phyloP scores from a whole-genome alignment of 805 yeast species.

The Wickerhamomyces bisporus region DNA sequence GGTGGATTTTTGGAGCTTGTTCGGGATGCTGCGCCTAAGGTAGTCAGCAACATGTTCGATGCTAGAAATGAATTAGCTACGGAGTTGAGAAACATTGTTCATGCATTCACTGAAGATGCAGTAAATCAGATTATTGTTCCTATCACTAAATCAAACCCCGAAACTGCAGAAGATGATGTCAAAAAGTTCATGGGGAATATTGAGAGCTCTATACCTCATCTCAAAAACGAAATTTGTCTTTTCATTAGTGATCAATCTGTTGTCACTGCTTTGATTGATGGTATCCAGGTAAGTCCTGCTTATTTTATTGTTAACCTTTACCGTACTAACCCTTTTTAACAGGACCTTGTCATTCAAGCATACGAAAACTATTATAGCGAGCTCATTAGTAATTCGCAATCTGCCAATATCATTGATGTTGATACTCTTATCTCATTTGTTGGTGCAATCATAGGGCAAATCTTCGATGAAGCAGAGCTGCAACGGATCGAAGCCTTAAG shows the following conservation, averaged over 20 bases:
- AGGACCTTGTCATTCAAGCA: conserved; percentile 49
- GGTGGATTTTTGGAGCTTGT: conserved; percentile 41
- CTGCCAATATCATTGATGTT: conserved; percentile 50
- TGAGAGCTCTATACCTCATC: conserved; percentile 49
- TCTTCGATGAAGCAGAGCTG: conserved; percentile 24
- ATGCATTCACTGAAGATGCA: conserved; percentile 59
- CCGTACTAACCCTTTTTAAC: no score
- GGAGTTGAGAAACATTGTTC: conserved; percentile 67
- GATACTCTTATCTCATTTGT: conserved; percentile 54
- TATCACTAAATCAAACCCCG: conserved; percentile 21
- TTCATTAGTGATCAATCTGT: conserved; percentile 55
- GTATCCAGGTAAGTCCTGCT: no score
- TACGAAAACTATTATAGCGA: conserved; percentile 50
- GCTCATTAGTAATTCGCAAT: conserved; percentile 20
- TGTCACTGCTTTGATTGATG: conserved; percentile 50
- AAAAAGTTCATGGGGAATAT: conserved; percentile 44
- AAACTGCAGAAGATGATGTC: conserved; percentile 28
- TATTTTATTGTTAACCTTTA: no score
- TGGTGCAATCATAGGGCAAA: conserved; percentile 28
- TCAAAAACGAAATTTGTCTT: conserved; percentile 44
- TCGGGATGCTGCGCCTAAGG: conserved; percentile 69
- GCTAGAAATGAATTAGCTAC: conserved; percentile 67
- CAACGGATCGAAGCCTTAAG: neutral
- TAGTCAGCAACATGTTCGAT: conserved; percentile 78
- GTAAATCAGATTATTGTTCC: conserved; percentile 45